These are phyloP conservation scores for Ogataea ganodermae DNA, from an alignment of 805 yeast genomes.

Conservation along the genomic window DNA sequence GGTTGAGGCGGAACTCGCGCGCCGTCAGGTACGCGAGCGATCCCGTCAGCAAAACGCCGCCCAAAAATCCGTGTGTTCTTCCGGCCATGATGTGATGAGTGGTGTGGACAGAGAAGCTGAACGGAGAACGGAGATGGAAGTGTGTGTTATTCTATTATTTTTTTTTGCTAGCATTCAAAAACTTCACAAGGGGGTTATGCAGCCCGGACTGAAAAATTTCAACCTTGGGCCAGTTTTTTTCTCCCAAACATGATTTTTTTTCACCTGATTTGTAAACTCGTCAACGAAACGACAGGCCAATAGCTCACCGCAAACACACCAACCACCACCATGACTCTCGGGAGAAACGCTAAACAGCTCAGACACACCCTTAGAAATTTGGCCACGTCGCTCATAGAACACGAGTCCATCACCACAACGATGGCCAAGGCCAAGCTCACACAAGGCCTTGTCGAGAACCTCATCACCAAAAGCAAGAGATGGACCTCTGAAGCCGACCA, in stretches of 20 bases:
- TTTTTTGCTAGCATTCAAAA: background rate
- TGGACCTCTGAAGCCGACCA: constrained; percentile 22
- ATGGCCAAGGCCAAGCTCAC: constrained; percentile 75
- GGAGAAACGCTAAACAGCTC: constrained; percentile 53
- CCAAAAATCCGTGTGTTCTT: constrained; percentile 55
- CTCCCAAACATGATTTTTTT: background rate
- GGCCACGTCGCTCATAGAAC: constrained; percentile 65
- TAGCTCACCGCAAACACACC: background rate
- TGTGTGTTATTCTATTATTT: background rate
- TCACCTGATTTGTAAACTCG: background rate
- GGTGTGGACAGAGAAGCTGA: background rate
- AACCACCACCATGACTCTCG: constrained; percentile 30
- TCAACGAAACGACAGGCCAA: background rate
- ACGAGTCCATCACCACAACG: constrained; percentile 73
- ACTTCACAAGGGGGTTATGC: background rate
- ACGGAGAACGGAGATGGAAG: no score
- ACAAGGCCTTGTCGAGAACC: constrained; percentile 60
- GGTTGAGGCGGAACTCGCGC: constrained; percentile 52
- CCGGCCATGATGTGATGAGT: constrained; percentile 38
- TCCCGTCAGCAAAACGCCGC: constrained; percentile 64
- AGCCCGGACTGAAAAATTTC: background rate
- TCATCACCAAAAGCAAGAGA: constrained; percentile 59
- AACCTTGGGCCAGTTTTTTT: constrained; percentile 1
- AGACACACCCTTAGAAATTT: constrained; percentile 62
- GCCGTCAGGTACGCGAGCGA: constrained; percentile 64